These are phyloP conservation scores for Termitomyces sp. DNA, from an alignment of 768 basidiomycete genomes.

Conservation along the genomic window DNA sequence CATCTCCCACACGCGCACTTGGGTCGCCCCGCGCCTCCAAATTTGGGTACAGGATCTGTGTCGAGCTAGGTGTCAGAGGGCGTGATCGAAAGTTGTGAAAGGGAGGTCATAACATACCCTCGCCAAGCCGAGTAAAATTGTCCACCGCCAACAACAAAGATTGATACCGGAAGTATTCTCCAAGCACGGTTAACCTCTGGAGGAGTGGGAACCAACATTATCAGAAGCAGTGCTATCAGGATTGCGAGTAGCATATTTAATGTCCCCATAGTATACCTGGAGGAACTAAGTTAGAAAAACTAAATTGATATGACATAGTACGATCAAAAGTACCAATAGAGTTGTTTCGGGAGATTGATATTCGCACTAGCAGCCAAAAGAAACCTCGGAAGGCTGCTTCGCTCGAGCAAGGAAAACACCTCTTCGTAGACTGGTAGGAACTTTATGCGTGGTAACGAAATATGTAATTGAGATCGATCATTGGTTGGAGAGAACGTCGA, in stretches of 20 bases:
- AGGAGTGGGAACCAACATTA: constrained; percentile 20
- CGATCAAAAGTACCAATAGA: constrained; percentile 25
- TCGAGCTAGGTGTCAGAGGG: neutral
- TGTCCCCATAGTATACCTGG: constrained; percentile 28
- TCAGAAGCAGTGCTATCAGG: constrained; percentile 23
- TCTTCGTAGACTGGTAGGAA: constrained; percentile 32
- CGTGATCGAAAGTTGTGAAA: neutral
- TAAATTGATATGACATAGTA: neutral
- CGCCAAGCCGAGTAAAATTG: constrained; percentile 30
- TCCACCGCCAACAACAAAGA: constrained; percentile 25
- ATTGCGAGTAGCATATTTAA: constrained; percentile 22
- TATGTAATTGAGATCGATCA: neutral
- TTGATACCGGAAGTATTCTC: constrained; percentile 27
- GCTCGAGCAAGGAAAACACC: constrained; percentile 27
- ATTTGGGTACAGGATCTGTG: constrained; percentile 30
- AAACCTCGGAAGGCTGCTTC: constrained; percentile 26
- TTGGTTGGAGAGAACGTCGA: neutral
- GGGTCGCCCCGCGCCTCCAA: constrained; percentile 28
- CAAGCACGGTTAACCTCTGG: constrained; percentile 23
- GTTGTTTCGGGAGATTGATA: constrained; percentile 31
- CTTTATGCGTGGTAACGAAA: constrained; percentile 9
- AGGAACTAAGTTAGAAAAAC: neutral
- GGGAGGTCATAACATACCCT: constrained; percentile 19
- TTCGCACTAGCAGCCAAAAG: constrained; percentile 27
- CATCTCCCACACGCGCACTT: constrained; percentile 37